Percentiles rank a stretch among this genome's conserved stretches.
phyloP scores from a whole-genome alignment of 257 asterid genomes.

The Sherardia arvensis region DNA sequence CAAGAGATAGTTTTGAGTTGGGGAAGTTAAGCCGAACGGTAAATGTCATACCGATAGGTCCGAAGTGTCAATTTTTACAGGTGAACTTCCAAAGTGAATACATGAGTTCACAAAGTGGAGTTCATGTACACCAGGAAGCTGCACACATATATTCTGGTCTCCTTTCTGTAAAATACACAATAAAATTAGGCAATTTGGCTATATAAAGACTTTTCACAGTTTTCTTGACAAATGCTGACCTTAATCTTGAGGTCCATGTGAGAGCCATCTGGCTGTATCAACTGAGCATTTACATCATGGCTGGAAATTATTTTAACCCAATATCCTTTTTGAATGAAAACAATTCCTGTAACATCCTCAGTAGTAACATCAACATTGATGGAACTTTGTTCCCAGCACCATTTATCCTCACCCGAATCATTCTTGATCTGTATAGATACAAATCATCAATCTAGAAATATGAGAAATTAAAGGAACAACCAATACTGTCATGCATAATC shows the following conservation, averaged over 20 bases:
- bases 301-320: slow-evolving; percentile 73
- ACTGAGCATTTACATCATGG: slow-evolving; percentile 73
- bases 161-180: slow-evolving; percentile 67
- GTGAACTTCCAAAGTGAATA: slow-evolving; percentile 72
- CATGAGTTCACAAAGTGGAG: slow-evolving; percentile 78
- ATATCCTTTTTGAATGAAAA: slow-evolving; percentile 77
- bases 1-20: neutral
- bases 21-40: neutral
- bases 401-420: slow-evolving; percentile 55
- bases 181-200: slow-evolving; percentile 14
- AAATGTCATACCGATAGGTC: slow-evolving; percentile 44
- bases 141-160: slow-evolving; percentile 60
- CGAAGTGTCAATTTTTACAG: slow-evolving; percentile 56
- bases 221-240: slow-evolving; percentile 34
- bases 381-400: slow-evolving; percentile 89
- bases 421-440: slow-evolving; percentile 49
- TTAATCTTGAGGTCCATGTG: slow-evolving; percentile 54
- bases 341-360: slow-evolving; percentile 70
- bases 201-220: slow-evolving; percentile 13
- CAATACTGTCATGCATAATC: neutral
- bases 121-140: slow-evolving; percentile 85
- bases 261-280: slow-evolving; percentile 51
- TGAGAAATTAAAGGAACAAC: neutral
- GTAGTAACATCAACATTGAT: slow-evolving; percentile 55
- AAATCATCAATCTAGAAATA: neutral